A percentile compares a stretch with the other conserved stretches of the same genome.
These are phyloP conservation scores for Diaporthe helianthi DNA, from an alignment of 2,329 filamentous ascomycete species.

Conservation along the genomic window DNA sequence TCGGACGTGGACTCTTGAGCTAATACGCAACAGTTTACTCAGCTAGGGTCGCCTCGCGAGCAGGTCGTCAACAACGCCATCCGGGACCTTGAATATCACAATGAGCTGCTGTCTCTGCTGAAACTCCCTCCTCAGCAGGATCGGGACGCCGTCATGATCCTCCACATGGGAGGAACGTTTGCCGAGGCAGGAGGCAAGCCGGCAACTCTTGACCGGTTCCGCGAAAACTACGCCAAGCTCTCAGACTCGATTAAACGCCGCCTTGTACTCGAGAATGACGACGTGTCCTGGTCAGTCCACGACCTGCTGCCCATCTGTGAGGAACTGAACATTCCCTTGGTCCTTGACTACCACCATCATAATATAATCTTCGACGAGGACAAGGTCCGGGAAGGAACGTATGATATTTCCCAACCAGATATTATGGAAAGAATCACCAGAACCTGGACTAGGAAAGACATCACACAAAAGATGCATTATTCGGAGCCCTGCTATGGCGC, in stretches of 20 bases:
- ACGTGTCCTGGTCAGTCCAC: constrained; percentile 91
- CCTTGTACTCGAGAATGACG: constrained; percentile 92
- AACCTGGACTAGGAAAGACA: constrained; percentile 84
- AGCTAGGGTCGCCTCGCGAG: constrained; percentile 81
- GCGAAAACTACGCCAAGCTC: constrained; percentile 72
- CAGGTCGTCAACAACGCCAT: constrained; percentile 79
- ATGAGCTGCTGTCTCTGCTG: constrained; percentile 81
- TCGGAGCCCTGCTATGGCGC: constrained; percentile 81
- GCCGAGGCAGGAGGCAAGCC: constrained; percentile 71
- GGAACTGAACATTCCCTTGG: constrained; percentile 90
- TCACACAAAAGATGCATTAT: constrained; percentile 97
- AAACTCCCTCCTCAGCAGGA: constrained; percentile 79
- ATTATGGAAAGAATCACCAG: constrained; percentile 79
- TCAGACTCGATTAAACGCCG: constrained; percentile 77
- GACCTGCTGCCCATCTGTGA: constrained; percentile 90
- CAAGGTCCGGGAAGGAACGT: constrained; percentile 80
- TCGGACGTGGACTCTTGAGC: background rate
- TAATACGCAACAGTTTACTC: constrained; percentile 70
- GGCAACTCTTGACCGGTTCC: constrained; percentile 79
- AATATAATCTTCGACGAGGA: constrained; percentile 86
- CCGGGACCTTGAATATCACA: constrained; percentile 86
- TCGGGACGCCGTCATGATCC: constrained; percentile 89
- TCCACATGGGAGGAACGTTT: constrained; percentile 92
- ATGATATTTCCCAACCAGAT: constrained; percentile 70
- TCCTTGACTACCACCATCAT: constrained; percentile 94